Percentiles rank a stretch among this genome's conserved stretches.
Evolutionary conservation across 2,329 filamentous ascomycete species (phyloP).

Genomic region (Fusarium annulatum): DNA sequence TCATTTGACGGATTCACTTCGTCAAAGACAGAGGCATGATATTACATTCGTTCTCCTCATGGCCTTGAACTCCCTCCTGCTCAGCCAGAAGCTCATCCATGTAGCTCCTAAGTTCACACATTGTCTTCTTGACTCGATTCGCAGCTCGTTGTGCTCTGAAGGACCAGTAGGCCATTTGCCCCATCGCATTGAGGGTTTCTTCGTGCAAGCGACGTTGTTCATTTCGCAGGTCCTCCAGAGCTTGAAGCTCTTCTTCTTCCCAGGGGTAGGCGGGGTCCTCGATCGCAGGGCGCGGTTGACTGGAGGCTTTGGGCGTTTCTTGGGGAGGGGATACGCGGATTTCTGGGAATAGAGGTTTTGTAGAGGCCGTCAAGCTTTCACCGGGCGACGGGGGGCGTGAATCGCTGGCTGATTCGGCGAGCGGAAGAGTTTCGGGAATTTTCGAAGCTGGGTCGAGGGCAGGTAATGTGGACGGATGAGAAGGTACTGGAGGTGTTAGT

Average conservation of each 20-base stretch:
- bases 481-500: neutral
- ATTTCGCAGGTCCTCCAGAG: neutral
- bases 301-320: neutral
- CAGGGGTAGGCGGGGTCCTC: neutral
- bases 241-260: neutral
- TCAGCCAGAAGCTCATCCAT: neutral
- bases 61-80: neutral
- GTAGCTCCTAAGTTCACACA: neutral
- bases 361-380: neutral
- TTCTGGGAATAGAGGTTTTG: neutral
- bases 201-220: neutral
- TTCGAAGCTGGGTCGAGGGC: neutral
- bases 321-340: neutral
- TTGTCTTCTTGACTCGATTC: neutral
- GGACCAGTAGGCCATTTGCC: neutral
- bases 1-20: neutral
- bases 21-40: neutral
- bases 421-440: neutral
- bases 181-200: neutral
- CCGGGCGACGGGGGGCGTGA: neutral
- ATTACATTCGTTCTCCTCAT: neutral
- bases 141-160: neutral
- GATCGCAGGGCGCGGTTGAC: neutral
- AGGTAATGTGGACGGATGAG: neutral
- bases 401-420: neutral